phyloP scores from a whole-genome alignment of 805 yeast genomes.

The Yarrowia keelungensis region DNA sequence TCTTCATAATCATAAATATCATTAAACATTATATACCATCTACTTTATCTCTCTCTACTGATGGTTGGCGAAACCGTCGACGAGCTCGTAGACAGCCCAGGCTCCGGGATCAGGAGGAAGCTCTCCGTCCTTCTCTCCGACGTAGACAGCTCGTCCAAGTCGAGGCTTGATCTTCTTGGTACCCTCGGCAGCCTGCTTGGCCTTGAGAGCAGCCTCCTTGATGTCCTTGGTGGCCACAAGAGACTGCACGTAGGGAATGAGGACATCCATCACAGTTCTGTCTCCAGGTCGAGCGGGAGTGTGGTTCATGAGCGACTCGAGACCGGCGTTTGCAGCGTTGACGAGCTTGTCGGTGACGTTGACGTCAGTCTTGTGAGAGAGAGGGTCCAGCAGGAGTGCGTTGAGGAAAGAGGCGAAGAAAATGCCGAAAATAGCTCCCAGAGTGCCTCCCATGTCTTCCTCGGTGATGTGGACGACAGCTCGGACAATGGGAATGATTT shows the following conservation, averaged over 20 bases:
- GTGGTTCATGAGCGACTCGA: conserved; percentile 78
- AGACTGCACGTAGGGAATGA: conserved; percentile 81
- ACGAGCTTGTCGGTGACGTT: conserved; percentile 42
- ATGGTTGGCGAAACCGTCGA: conserved; percentile 53
- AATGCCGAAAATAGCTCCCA: conserved; percentile 91
- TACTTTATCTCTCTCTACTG: background rate
- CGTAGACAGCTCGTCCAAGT: conserved; percentile 96
- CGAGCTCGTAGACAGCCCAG: conserved; percentile 73
- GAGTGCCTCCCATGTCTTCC: conserved; percentile 93
- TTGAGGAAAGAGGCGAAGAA: conserved; percentile 77
- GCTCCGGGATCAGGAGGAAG: conserved; percentile 38
- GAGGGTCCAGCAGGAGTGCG: conserved; percentile 41
- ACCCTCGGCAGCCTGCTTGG: conserved; percentile 73
- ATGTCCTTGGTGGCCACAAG: conserved; percentile 61
- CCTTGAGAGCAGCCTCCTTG: conserved; percentile 68
- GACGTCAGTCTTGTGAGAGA: conserved; percentile 22
- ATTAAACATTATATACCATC: background rate
- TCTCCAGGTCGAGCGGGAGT: conserved; percentile 91
- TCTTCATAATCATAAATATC: conserved; percentile 2
- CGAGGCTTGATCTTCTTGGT: conserved; percentile 80
- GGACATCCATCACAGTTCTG: conserved; percentile 85
- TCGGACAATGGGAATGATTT: conserved; percentile 50
- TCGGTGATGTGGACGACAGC: conserved; percentile 79
- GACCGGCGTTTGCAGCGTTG: conserved; percentile 56
- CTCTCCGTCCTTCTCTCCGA: conserved; percentile 50